phyloP scores from a whole-genome alignment of 805 yeast genomes.

The Suhomyces xylopsoci region DNA sequence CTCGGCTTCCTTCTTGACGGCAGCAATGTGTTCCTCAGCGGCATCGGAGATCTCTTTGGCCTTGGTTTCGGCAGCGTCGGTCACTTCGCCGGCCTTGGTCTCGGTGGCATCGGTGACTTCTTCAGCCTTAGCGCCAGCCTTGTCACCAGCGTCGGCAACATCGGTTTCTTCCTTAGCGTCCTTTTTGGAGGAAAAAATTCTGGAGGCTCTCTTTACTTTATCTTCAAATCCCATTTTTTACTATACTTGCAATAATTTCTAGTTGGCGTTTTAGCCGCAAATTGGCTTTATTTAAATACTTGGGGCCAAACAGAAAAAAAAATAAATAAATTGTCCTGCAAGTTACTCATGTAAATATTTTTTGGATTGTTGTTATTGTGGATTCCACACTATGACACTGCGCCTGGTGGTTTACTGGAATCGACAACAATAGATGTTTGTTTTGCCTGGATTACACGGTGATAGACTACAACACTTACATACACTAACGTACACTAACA shows the following conservation, averaged over 20 bases:
- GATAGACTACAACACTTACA: no score
- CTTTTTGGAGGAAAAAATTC: conserved; percentile 27
- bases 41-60: conserved; percentile 5
- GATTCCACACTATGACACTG: not conserved
- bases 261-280: not conserved
- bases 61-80: conserved; percentile 4
- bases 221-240: conserved; percentile 34
- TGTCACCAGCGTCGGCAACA: conserved; percentile 16
- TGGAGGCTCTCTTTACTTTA: conserved; percentile 38
- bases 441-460: not conserved
- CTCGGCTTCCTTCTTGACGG: conserved; percentile 5
- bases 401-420: not conserved
- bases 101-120: conserved; percentile 5
- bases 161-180: conserved; percentile 6
- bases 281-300: not conserved
- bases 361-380: not conserved
- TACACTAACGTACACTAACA: no score
- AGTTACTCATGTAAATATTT: not conserved
- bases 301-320: not conserved
- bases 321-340: not conserved
- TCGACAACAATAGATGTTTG: not conserved
- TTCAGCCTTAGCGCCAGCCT: not conserved
- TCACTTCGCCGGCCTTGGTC: conserved; percentile 7
- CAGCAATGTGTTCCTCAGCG: conserved; percentile 4
- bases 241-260: not conserved